These are phyloP conservation scores for Yamadazyma buinensis DNA, from an alignment of 1,139 yeast genomes.

Conservation along the genomic window DNA sequence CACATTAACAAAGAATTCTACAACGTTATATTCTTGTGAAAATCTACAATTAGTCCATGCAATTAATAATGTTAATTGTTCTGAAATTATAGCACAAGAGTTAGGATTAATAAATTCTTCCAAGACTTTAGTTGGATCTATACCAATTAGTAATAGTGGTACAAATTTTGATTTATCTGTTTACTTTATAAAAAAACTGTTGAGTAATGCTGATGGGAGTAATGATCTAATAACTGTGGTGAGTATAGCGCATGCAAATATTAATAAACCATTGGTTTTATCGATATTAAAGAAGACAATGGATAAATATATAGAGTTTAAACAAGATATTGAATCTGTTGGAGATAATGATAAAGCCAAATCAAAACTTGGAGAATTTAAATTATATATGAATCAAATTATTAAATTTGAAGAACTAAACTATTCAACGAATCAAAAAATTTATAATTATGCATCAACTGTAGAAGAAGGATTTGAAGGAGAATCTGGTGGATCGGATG, in stretches of 20 bases:
- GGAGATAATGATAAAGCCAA: constrained; percentile 16
- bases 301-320: constrained; percentile 46
- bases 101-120: constrained; percentile 50
- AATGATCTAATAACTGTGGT: constrained; percentile 50
- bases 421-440: constrained; percentile 32
- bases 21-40: constrained; percentile 55
- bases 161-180: constrained; percentile 33
- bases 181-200: constrained; percentile 47
- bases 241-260: constrained; percentile 40
- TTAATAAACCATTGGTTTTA: constrained; percentile 44
- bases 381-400: constrained; percentile 49
- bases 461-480: constrained; percentile 17
- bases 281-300: constrained; percentile 47
- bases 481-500: constrained; percentile 14
- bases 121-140: constrained; percentile 42
- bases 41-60: constrained; percentile 38
- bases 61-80: constrained; percentile 43
- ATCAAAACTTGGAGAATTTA: constrained; percentile 44
- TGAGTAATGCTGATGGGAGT: constrained; percentile 40
- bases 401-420: constrained; percentile 48
- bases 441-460: constrained; percentile 35
- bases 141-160: constrained; percentile 29
- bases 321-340: constrained; percentile 20
- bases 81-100: constrained; percentile 53
- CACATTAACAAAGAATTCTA: constrained; percentile 50